Percentiles rank a stretch among this genome's conserved stretches.
Evolutionary conservation across 352 stramenopile species (phyloP).

Genomic region (Aphanomyces astaci): DNA sequence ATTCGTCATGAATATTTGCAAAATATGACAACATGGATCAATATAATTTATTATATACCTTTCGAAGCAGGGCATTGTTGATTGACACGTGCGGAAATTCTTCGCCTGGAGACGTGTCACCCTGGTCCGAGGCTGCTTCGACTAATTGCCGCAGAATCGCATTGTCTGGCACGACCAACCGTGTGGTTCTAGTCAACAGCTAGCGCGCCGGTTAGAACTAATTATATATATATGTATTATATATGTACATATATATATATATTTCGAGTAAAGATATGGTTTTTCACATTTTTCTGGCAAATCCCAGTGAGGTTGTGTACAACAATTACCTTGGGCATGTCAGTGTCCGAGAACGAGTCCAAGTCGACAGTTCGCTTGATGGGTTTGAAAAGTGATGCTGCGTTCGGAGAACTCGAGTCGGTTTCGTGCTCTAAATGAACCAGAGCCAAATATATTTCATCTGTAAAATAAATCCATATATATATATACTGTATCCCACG

Average conservation of each 20-base stretch:
- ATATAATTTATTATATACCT: conserved; percentile 41
- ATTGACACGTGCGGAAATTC: conserved; percentile 65
- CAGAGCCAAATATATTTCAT: no score
- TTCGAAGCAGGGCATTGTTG: conserved; percentile 77
- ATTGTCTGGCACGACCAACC: conserved; percentile 48
- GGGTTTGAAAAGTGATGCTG: conserved; percentile 27
- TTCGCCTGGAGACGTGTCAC: conserved; percentile 31
- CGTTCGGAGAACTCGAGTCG: conserved; percentile 11
- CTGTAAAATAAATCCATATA: no score
- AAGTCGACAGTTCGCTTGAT: conserved; percentile 52
- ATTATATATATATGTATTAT: no score
- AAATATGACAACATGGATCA: no score
- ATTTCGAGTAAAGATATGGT: no score
- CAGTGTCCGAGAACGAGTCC: conserved; percentile 33
- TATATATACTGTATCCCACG: neutral
- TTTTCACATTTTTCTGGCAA: no score
- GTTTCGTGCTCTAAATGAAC: neutral
- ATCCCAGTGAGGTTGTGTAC: no score
- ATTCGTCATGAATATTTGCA: no score
- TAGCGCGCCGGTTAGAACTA: conserved; percentile 19
- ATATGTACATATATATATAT: no score
- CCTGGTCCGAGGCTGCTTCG: conserved; percentile 38
- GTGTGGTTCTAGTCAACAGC: conserved; percentile 53
- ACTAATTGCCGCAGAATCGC: conserved; percentile 61
- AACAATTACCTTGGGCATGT: conserved; percentile 37